Conservation (phyloP, 805 yeast species). For the Myxozyma mucilagina region DNA sequence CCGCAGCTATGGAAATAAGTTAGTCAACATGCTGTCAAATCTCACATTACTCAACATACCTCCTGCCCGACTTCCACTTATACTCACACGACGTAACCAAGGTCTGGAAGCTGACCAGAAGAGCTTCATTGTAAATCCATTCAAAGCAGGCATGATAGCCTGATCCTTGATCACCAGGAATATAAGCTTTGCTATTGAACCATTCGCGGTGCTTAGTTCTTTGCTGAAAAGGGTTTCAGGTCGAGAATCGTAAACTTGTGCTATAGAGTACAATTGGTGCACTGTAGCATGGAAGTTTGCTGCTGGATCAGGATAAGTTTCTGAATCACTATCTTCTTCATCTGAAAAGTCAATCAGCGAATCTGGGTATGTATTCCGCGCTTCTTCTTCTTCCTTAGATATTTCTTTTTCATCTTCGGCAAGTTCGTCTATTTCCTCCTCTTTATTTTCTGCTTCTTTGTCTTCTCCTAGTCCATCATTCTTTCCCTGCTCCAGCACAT, state of each 20-base stretch:
- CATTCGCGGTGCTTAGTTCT: constrained; percentile 21
- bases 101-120: constrained; percentile 5
- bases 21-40: not conserved
- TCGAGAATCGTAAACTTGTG: constrained; percentile 25
- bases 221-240: constrained; percentile 22
- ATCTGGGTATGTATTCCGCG: constrained; percentile 1
- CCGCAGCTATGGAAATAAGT: not conserved
- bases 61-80: constrained; percentile 16
- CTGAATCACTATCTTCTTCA: not conserved
- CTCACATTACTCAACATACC: constrained; percentile 4
- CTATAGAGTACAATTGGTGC: constrained; percentile 1
- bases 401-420: not conserved
- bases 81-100: constrained; percentile 11
- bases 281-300: constrained; percentile 8
- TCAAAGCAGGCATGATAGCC: constrained; percentile 25
- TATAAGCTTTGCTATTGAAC: constrained; percentile 12
- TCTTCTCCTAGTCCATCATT: not conserved
- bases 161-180: constrained; percentile 31
- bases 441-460: not conserved
- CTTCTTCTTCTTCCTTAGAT: not conserved
- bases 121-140: constrained; percentile 28
- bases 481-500: not conserved
- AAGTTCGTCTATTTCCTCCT: not conserved
- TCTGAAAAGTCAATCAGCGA: constrained; percentile 11
- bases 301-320: not conserved